Conservation (phyloP, 192 early-diverging fungal species). For the Martensiomyces pterosporus region DNA sequence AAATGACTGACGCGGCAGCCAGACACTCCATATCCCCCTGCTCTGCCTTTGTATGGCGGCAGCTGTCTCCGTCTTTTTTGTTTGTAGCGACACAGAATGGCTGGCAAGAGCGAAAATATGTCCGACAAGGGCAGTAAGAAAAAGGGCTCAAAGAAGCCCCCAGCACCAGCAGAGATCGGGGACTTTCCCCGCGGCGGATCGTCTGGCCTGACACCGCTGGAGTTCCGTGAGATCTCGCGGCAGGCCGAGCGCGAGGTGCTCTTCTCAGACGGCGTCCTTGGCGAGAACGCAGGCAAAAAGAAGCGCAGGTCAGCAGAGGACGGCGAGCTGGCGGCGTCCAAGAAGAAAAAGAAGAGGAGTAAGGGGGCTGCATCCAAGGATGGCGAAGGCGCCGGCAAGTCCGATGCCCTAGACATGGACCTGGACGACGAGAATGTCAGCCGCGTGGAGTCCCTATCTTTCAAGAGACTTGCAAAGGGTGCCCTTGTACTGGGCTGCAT, state of each 20-base stretch:
- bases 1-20: too few species aligned
- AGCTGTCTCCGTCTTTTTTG: too few species aligned
- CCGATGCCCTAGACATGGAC: conserved; percentile 1
- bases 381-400: neutral
- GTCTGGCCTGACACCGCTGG: conserved; percentile 73
- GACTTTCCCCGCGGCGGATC: conserved; percentile 88
- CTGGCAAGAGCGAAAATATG: conserved; percentile 3
- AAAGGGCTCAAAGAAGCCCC: conserved; percentile 18
- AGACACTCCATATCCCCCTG: too few species aligned
- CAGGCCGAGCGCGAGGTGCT: conserved; percentile 72
- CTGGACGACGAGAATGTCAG: conserved; percentile 23
- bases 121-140: conserved; percentile 3
- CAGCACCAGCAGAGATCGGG: conserved; percentile 38
- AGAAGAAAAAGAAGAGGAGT: conserved; percentile 53
- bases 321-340: conserved; percentile 21
- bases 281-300: conserved; percentile 53
- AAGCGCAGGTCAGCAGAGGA: conserved; percentile 49
- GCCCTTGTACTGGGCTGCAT: conserved; percentile 75
- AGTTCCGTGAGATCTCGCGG: conserved; percentile 72
- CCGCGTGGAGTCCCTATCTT: conserved; percentile 33
- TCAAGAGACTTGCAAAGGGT: conserved; percentile 66
- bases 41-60: too few species aligned
- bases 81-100: neutral
- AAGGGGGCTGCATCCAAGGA: neutral
- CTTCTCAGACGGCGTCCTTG: conserved; percentile 39